phyloP scores from a whole-genome alignment of 2,329 filamentous ascomycete genomes.

The Thielaviopsis euricoi region DNA sequence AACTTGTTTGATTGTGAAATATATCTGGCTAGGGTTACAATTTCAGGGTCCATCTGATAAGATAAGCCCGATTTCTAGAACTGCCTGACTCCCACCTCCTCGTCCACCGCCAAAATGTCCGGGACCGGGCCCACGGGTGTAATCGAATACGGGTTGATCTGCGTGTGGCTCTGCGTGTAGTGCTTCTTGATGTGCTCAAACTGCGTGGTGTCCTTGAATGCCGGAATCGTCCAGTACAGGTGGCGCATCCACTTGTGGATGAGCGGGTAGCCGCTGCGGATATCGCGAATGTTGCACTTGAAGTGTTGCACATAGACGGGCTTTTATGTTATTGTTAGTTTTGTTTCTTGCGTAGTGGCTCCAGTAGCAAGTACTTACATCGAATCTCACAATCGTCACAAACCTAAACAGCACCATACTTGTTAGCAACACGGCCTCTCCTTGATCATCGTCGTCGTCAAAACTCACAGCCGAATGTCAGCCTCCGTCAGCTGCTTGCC shows the following conservation, averaged over 20 bases:
- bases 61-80: neutral
- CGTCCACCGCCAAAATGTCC: conserved; percentile 58
- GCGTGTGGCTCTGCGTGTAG: conserved; percentile 42
- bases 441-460: too few relatives aligned
- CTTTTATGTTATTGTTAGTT: conserved; percentile 16
- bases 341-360: neutral
- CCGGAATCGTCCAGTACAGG: conserved; percentile 68
- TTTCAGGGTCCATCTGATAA: neutral
- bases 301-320: conserved; percentile 76
- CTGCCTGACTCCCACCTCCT: conserved; percentile 48
- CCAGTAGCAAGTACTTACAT: conserved; percentile 24
- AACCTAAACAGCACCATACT: conserved; percentile 26
- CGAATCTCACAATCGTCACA: conserved; percentile 58
- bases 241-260: conserved; percentile 69
- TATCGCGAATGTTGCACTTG: conserved; percentile 74
- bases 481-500: conserved; percentile 63
- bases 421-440: conserved; percentile 13
- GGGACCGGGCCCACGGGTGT: conserved; percentile 75
- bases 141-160: conserved; percentile 56
- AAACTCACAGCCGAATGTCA: conserved; percentile 51
- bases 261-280: conserved; percentile 65
- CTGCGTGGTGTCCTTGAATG: conserved; percentile 70
- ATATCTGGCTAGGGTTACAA: neutral
- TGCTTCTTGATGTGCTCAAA: conserved; percentile 90
- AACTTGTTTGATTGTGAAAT: neutral